Conservation (phyloP, 1,284 basidiomycete genomes). For the Macrocystidia cucumis region DNA sequence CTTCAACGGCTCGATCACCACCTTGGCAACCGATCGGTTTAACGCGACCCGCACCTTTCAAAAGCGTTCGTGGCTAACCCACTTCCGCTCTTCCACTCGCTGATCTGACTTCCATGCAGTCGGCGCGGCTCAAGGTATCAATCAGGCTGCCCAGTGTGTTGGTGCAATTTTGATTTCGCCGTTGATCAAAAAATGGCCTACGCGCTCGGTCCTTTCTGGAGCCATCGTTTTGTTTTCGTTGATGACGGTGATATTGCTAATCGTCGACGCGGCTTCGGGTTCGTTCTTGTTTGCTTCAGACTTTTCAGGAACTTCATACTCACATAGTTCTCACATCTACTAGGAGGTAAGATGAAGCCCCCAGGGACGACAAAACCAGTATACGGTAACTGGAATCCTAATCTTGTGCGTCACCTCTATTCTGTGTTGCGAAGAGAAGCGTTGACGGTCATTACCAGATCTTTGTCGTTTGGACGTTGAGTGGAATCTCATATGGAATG, state of each 20-base stretch:
- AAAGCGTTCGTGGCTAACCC: slow-evolving; percentile 15
- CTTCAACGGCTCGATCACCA: slow-evolving; percentile 25
- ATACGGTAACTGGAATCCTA: slow-evolving; percentile 21
- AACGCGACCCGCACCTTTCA: slow-evolving; percentile 16
- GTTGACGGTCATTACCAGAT: slow-evolving; percentile 12
- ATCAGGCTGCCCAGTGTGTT: slow-evolving; percentile 25
- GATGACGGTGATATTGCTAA: slow-evolving; percentile 21
- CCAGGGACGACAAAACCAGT: slow-evolving; percentile 8
- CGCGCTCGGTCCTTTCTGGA: slow-evolving; percentile 18
- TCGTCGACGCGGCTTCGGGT: slow-evolving; percentile 23
- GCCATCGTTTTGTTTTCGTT: slow-evolving; percentile 20
- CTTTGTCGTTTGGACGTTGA: slow-evolving; percentile 22
- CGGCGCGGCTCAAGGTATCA: slow-evolving; percentile 21
- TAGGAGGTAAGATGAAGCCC: slow-evolving; percentile 20
- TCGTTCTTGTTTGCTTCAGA: not conserved
- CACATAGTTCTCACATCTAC: too few relatives aligned
- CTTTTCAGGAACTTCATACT: not conserved
- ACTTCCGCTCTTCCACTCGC: slow-evolving; percentile 1
- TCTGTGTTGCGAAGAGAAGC: not conserved
- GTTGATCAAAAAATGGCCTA: slow-evolving; percentile 21
- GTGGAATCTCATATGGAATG: slow-evolving; percentile 23
- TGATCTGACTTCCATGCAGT: slow-evolving; percentile 9
- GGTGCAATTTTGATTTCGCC: slow-evolving; percentile 25
- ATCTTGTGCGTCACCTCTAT: slow-evolving; percentile 13
- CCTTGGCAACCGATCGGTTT: slow-evolving; percentile 23